These are phyloP conservation scores for Vitis riparia DNA, from an alignment of 164 flowering plant species.

Conservation along the genomic window DNA sequence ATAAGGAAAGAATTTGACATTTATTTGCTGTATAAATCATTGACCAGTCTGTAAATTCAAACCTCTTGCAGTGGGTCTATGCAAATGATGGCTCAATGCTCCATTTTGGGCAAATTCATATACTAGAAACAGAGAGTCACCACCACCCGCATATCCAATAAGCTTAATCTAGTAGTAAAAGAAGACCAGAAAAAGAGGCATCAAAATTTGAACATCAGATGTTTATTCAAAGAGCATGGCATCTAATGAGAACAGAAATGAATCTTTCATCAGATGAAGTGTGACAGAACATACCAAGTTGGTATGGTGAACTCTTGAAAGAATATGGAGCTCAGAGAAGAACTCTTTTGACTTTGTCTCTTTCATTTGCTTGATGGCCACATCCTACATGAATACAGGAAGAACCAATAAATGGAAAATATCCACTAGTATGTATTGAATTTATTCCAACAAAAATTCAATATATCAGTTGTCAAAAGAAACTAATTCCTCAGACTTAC, in stretches of 20 bases:
- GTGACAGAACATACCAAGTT: conserved; percentile 27
- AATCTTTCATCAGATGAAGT: neutral
- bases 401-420: too few species aligned
- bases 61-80: conserved; percentile 18
- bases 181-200: neutral
- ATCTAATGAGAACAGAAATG: too few species aligned
- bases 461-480: too few species aligned
- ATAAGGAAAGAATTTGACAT: too few species aligned
- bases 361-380: conserved; percentile 47
- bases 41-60: neutral
- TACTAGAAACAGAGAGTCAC: conserved; percentile 34
- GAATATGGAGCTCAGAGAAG: conserved; percentile 34
- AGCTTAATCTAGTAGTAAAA: conserved; percentile 24
- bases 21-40: neutral
- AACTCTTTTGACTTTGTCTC: conserved; percentile 42
- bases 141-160: conserved; percentile 42
- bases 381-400: conserved; percentile 22
- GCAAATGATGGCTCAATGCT: conserved; percentile 36
- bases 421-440: neutral
- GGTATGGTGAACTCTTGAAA: conserved; percentile 34
- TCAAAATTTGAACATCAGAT: neutral
- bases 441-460: neutral
- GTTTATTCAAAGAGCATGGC: too few species aligned
- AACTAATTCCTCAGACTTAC: conserved; percentile 12
- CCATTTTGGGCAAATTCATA: conserved; percentile 42